Evolutionary conservation across 1,284 basidiomycete genomes (phyloP).

Genomic region (Lignosus rhinocerotis): DNA sequence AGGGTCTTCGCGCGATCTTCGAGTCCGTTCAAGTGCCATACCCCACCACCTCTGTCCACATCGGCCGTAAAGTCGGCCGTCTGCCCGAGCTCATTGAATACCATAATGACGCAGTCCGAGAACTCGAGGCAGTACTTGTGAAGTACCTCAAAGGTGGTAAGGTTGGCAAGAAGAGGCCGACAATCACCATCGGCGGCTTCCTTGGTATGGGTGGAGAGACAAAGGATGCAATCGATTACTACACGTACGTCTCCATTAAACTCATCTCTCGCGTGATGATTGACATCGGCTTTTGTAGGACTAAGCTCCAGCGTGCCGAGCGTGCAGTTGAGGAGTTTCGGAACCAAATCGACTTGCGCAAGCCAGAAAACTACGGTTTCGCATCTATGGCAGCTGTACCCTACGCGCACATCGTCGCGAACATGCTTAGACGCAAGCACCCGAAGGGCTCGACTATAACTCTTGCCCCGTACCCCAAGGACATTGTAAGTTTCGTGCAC

Average conservation of each 20-base stretch:
- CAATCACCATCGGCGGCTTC: conserved; percentile 68
- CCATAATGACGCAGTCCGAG: conserved; percentile 84
- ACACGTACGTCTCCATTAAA: conserved; percentile 53
- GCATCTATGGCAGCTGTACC: conserved; percentile 92
- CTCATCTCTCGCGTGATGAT: not conserved
- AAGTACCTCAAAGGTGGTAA: conserved; percentile 82
- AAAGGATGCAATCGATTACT: conserved; percentile 84
- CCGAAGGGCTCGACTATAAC: conserved; percentile 71
- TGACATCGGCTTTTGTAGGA: conserved; percentile 38
- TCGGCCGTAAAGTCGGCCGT: conserved; percentile 73
- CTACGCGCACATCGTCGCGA: conserved; percentile 85
- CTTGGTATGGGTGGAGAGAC: conserved; percentile 75
- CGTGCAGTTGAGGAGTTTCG: conserved; percentile 80
- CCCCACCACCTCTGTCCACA: conserved; percentile 82
- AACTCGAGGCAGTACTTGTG: conserved; percentile 83
- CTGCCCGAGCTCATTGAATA: conserved; percentile 80
- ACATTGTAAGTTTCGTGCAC: conserved; percentile 58
- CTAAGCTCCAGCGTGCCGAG: conserved; percentile 75
- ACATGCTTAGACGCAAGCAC: conserved; percentile 64
- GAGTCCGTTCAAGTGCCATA: conserved; percentile 76
- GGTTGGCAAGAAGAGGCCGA: conserved; percentile 75
- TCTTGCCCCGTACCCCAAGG: conserved; percentile 84
- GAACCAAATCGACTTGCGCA: conserved; percentile 68
- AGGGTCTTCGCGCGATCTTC: conserved; percentile 73
- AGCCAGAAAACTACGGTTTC: conserved; percentile 90